These are phyloP conservation scores for Sungouiozyma intestinalis DNA, from an alignment of 805 yeast species.

Conservation along the genomic window DNA sequence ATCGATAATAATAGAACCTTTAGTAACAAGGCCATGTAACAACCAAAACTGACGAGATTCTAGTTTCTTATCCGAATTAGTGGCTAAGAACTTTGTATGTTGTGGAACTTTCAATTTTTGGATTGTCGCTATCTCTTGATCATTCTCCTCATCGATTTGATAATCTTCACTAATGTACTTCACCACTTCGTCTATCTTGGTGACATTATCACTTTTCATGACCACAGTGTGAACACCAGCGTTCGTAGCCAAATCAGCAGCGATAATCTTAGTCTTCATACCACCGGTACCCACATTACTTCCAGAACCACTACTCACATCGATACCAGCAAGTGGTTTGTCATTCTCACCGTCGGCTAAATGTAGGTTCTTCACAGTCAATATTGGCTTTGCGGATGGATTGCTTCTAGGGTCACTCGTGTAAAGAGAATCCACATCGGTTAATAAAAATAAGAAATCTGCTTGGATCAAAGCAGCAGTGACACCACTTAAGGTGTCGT, in stretches of 20 bases:
- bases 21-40: slow-evolving; percentile 77
- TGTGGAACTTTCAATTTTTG: slow-evolving; percentile 45
- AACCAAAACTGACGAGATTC: slow-evolving; percentile 88
- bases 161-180: slow-evolving; percentile 36
- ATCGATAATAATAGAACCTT: slow-evolving; percentile 73
- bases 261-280: slow-evolving; percentile 92
- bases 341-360: slow-evolving; percentile 35
- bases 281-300: slow-evolving; percentile 98
- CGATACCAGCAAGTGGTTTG: slow-evolving; percentile 44
- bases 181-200: slow-evolving; percentile 63
- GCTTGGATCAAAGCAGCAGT: slow-evolving; percentile 94
- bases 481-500: slow-evolving; percentile 90
- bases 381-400: slow-evolving; percentile 74
- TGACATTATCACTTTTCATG: slow-evolving; percentile 68
- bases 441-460: slow-evolving; percentile 78
- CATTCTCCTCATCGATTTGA: slow-evolving; percentile 20
- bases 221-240: slow-evolving; percentile 90
- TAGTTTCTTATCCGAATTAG: slow-evolving; percentile 49
- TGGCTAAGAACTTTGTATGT: slow-evolving; percentile 82
- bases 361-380: slow-evolving; percentile 54
- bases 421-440: slow-evolving; percentile 93
- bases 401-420: slow-evolving; percentile 84
- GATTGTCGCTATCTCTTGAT: slow-evolving; percentile 32
- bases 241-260: slow-evolving; percentile 91
- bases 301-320: slow-evolving; percentile 70